phyloP scores from a whole-genome alignment of 2,329 filamentous ascomycete genomes.

The Botrytis fabae region DNA sequence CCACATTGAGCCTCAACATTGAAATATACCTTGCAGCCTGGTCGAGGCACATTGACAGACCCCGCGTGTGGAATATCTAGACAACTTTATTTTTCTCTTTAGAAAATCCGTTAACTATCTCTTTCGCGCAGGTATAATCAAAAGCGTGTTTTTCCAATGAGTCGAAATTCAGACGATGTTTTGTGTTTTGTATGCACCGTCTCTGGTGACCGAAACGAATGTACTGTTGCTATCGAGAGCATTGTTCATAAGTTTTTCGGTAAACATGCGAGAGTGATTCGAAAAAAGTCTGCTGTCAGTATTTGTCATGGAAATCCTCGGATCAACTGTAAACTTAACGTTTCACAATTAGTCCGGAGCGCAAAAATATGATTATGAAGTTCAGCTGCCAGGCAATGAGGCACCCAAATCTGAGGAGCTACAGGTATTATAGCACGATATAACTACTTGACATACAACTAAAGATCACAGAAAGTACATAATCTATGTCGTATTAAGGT shows the following conservation, averaged over 20 bases:
- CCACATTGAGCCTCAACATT: constrained; percentile 8
- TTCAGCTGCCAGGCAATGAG: neutral
- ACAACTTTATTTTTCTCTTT: neutral
- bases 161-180: neutral
- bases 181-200: constrained; percentile 7
- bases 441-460: neutral
- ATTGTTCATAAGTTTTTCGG: constrained; percentile 15
- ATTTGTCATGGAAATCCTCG: rapidly evolving
- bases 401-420: neutral
- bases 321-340: neutral
- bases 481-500: constrained; percentile 9
- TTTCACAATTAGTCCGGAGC: neutral
- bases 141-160: neutral
- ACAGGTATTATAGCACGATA: neutral
- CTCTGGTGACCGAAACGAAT: neutral
- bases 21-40: constrained; percentile 9
- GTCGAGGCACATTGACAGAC: neutral
- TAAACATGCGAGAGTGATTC: neutral
- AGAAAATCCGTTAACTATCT: neutral
- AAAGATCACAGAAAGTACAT: neutral
- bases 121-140: neutral
- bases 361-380: neutral
- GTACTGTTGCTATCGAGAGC: neutral
- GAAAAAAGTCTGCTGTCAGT: neutral
- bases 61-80: neutral